These are phyloP conservation scores for Tricholoma sp. DNA, from an alignment of 768 basidiomycete species.

Conservation along the genomic window DNA sequence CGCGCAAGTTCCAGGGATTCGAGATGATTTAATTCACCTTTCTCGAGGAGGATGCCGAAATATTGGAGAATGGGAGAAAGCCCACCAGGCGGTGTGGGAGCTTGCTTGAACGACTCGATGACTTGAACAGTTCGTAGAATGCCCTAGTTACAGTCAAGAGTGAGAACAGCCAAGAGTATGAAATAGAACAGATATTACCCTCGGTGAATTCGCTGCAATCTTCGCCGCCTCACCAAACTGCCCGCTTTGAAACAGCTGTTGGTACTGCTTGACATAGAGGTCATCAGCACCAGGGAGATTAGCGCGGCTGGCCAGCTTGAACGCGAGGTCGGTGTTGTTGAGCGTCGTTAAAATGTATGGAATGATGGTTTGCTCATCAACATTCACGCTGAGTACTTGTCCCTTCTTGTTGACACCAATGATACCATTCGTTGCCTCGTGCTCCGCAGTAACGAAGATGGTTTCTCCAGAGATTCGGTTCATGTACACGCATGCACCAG, in stretches of 20 bases:
- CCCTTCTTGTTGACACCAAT: constrained; percentile 99
- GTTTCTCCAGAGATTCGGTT: constrained; percentile 99
- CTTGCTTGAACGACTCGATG: constrained; percentile 96
- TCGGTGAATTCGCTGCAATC: constrained; percentile 94
- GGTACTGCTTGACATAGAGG: constrained; percentile 91
- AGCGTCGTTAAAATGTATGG: constrained; percentile 91
- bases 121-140: constrained; percentile 92
- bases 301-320: constrained; percentile 94
- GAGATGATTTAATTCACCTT: constrained; percentile 94
- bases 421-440: constrained; percentile 91
- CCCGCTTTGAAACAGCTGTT: constrained; percentile 81
- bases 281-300: constrained; percentile 98
- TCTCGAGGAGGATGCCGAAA: constrained; percentile 97
- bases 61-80: constrained; percentile 96
- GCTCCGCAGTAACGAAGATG: constrained; percentile 97
- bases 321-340: constrained; percentile 96
- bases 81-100: constrained; percentile 85
- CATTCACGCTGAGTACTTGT: constrained; percentile 93
- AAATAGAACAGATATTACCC: constrained; percentile 45
- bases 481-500: constrained; percentile 98
- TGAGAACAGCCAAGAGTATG: not conserved
- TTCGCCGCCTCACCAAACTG: constrained; percentile 95
- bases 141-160: constrained; percentile 44
- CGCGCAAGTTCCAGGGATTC: constrained; percentile 95
- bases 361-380: constrained; percentile 94